Evolutionary conservation across 139 green algal genomes (phyloP).

Genomic region (Desmodesmus armatus): DNA sequence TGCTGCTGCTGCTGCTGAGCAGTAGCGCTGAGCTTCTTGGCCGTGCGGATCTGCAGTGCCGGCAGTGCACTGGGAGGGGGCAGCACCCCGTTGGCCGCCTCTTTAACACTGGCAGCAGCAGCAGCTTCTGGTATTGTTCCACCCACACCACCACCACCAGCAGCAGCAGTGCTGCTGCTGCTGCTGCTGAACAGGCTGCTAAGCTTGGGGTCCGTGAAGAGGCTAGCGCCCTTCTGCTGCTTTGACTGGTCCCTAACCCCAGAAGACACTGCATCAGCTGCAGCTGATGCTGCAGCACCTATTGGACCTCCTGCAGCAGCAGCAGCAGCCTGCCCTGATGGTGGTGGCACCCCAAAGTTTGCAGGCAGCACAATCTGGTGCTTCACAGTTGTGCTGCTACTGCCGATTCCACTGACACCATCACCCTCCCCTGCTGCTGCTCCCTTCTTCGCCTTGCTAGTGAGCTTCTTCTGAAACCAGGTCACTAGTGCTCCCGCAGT

Average conservation of each 20-base stretch:
- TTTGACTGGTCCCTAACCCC: background rate
- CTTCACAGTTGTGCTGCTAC: background rate
- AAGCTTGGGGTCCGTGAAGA: background rate
- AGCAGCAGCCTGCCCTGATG: background rate
- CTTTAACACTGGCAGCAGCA: background rate
- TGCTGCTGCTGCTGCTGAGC: background rate
- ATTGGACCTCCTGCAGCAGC: background rate
- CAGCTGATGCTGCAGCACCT: background rate
- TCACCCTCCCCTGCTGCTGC: background rate
- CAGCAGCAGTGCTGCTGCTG: background rate
- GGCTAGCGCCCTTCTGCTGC: background rate
- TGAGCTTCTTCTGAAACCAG: conserved; percentile 37
- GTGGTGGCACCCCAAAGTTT: conserved; percentile 2
- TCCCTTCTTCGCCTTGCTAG: background rate
- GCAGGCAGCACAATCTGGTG: conserved; percentile 5
- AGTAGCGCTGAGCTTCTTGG: no score
- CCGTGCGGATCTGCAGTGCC: background rate
- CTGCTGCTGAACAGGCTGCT: background rate
- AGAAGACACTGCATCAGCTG: no score
- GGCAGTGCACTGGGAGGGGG: background rate
- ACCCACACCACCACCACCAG: background rate
- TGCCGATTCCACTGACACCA: background rate
- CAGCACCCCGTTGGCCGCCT: background rate
- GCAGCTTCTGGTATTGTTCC: background rate
- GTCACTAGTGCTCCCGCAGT: background rate